Conservation (phyloP, 2,329 filamentous ascomycete species). For the Colletotrichum sp. region DNA sequence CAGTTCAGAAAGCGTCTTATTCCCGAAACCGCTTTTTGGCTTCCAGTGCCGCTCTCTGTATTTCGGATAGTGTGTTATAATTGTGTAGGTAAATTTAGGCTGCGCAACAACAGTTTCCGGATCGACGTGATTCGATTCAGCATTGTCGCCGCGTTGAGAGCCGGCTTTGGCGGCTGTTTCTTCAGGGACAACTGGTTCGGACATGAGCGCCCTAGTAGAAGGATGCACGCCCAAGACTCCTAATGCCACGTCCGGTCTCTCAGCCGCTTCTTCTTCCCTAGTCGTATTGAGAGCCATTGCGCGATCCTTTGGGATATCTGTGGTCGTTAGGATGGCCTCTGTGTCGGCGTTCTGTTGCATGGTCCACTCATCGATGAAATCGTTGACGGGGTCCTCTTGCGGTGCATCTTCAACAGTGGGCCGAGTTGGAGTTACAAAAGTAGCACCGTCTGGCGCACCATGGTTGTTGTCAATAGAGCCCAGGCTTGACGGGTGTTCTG, state of each 20-base stretch:
- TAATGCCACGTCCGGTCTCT: accelerated
- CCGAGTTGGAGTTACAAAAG: background rate
- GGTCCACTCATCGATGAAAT: background rate
- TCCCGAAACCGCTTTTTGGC: background rate
- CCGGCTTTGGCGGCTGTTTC: background rate
- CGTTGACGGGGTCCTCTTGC: background rate
- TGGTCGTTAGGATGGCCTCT: background rate
- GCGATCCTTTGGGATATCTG: accelerated
- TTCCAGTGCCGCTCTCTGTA: background rate
- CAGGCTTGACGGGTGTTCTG: accelerated
- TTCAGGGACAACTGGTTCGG: background rate
- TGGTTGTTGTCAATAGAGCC: accelerated
- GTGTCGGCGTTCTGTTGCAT: background rate
- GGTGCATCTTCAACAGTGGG: background rate
- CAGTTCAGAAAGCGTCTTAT: background rate
- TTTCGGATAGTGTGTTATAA: background rate
- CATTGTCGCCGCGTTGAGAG: accelerated
- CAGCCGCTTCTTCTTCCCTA: background rate
- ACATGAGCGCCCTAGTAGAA: accelerated
- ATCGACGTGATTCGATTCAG: accelerated
- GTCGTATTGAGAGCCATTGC: accelerated
- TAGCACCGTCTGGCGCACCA: accelerated
- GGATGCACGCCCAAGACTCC: accelerated
- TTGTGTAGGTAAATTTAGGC: background rate
- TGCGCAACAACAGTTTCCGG: background rate